Conservation (phyloP, 495 filamentous ascomycete species). For the Podospora appendiculata region DNA sequence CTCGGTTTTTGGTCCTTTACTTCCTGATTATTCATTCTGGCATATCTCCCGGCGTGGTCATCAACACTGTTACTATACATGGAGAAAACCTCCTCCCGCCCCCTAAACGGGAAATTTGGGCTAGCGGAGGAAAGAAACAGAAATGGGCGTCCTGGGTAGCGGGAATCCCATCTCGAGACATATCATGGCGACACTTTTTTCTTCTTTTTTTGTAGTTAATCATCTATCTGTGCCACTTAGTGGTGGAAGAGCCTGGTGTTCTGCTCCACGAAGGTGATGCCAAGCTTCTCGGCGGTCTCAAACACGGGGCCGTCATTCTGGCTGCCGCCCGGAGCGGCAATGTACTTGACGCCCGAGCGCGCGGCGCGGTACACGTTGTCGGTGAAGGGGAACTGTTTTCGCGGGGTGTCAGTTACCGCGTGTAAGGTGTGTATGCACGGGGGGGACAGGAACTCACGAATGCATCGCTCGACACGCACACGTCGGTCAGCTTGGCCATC, state of each 20-base stretch:
- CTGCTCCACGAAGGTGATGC: conserved; percentile 88
- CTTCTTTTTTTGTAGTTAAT: not conserved
- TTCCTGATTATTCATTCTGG: too few species aligned
- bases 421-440: too few species aligned
- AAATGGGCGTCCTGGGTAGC: too few species aligned
- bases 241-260: conserved; percentile 84
- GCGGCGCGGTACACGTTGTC: conserved; percentile 92
- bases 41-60: too few species aligned
- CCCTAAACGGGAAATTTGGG: too few species aligned
- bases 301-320: conserved; percentile 88
- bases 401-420: not conserved
- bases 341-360: conserved; percentile 87
- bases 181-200: too few species aligned
- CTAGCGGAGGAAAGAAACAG: too few species aligned
- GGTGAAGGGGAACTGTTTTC: conserved; percentile 80
- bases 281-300: conserved; percentile 85
- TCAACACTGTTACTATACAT: too few species aligned
- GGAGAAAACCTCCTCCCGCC: too few species aligned
- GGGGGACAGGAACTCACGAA: conserved; percentile 58
- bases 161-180: too few species aligned
- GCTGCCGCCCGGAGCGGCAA: conserved; percentile 86
- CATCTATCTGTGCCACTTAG: conserved; percentile 30
- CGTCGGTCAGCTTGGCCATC: conserved; percentile 70
- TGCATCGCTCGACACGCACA: conserved; percentile 85
- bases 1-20: too few species aligned